phyloP scores from a whole-genome alignment of 306 rosid species.

The Cucurbita pepo region DNA sequence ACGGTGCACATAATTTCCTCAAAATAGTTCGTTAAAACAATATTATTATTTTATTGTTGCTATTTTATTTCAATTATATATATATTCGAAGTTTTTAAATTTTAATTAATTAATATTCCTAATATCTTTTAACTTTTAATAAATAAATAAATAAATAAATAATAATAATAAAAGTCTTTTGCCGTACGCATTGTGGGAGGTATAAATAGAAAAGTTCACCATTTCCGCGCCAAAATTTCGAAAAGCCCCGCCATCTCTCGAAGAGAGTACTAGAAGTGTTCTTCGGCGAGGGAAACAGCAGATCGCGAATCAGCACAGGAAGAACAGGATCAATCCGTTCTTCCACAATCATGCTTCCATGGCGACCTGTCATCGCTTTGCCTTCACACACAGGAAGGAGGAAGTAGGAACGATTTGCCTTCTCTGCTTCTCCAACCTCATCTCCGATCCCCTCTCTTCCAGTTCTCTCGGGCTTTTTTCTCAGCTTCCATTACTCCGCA shows the following conservation, averaged over 20 bases:
- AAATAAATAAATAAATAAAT: too few relatives aligned
- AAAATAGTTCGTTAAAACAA: too few relatives aligned
- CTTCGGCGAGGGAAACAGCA: slow-evolving; percentile 16
- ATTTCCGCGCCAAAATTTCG: slow-evolving; percentile 6
- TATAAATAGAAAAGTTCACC: not conserved
- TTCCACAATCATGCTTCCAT: slow-evolving; percentile 30
- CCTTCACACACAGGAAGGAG: slow-evolving; percentile 52
- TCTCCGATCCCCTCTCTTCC: slow-evolving; percentile 61
- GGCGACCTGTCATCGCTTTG: slow-evolving; percentile 69
- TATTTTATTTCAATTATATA: too few relatives aligned
- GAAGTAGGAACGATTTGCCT: slow-evolving; percentile 79
- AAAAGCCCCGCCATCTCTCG: not conserved
- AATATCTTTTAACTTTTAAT: too few relatives aligned
- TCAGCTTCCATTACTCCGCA: slow-evolving; percentile 37
- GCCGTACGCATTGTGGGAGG: too few relatives aligned
- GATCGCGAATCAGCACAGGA: slow-evolving; percentile 4
- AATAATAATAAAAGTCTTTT: too few relatives aligned
- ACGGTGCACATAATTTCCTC: too few relatives aligned
- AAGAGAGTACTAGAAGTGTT: slow-evolving; percentile 13
- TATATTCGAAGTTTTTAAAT: too few relatives aligned
- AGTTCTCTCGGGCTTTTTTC: slow-evolving; percentile 60
- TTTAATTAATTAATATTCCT: too few relatives aligned
- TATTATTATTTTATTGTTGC: too few relatives aligned
- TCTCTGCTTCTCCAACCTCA: slow-evolving; percentile 71
- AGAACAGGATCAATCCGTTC: slow-evolving; percentile 12